Base-by-base conservation (phyloP, 1,284 basidiomycete species). In the Ustilago hordei region DNA sequence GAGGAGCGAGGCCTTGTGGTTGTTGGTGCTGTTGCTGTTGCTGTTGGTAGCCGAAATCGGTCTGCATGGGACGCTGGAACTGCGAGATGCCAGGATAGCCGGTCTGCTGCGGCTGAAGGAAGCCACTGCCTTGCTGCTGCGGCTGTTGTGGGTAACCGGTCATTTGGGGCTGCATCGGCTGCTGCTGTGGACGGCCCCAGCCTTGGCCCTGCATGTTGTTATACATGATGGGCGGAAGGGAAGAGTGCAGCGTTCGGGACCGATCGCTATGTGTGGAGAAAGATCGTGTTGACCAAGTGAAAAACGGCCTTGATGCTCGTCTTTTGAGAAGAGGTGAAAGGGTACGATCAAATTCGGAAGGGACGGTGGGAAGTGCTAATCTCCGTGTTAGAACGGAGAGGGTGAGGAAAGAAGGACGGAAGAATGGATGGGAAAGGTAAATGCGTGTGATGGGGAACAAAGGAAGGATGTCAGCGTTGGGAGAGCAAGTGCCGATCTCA, bases 161-260 rank as follows among this genome's bases (percentile, higher is more conserved):
- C 73, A 78, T 80, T 53, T 81, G 80, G 15, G 80, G 75, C 62
- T 77, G 68, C 62, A 63, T 67, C 3, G 43, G n/a, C 43, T 45
- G 43, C n/a, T 45, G 43, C 43, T 45, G 43, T 8, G 74, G 71
- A 35, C 75, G 70, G 56, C 76, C 79, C 81, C 81, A 83, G 57
- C 69, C 71, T 60, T 78, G 75, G 35, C 71, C 75, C 55, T 80
- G 76, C 71, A 78, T 79, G 67, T 80, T 79, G 69, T 80, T 80
- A 60, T 81, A 81, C 76, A 79, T 83, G 67, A 17, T 61, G 56
- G 45, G 19, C 8, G 39, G 23, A 53, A 43, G 15, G 55, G 28
- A 9, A 11, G 23, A 23, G 38, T 31, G 59, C 48, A 54, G 58
- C 62, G 59, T 57, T 55, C 28, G 55, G 32, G 34, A 32, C 55